These are phyloP conservation scores for Saccharomyces jurei DNA, from an alignment of 805 yeast species.

Conservation along the genomic window DNA sequence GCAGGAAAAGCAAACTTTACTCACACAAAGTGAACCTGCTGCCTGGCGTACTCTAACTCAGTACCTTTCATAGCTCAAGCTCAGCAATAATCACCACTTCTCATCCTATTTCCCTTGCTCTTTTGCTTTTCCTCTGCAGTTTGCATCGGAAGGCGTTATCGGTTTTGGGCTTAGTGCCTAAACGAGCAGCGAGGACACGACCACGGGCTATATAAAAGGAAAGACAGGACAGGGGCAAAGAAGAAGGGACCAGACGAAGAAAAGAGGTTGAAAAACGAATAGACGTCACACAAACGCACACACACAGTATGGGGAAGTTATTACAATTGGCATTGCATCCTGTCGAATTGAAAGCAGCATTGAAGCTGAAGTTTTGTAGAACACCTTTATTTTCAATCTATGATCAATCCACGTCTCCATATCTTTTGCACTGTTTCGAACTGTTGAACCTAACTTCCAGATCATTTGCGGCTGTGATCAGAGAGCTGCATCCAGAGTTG, in stretches of 20 bases:
- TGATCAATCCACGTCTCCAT: constrained; percentile 33
- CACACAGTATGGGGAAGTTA: constrained; percentile 47
- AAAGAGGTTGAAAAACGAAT: background rate
- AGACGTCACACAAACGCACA: constrained; percentile 4
- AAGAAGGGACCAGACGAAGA: background rate
- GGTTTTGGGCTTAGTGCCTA: background rate
- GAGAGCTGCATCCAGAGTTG: constrained; percentile 83
- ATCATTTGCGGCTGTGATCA: constrained; percentile 89
- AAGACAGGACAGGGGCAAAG: background rate
- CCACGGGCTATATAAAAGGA: background rate
- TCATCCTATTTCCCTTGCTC: background rate
- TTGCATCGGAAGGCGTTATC: background rate
- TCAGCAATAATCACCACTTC: background rate
- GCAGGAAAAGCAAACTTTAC: constrained; percentile 31
- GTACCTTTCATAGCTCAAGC: background rate
- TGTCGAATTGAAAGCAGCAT: constrained; percentile 55
- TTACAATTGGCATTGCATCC: constrained; percentile 61
- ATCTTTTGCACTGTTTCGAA: constrained; percentile 56
- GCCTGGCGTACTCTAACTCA: background rate
- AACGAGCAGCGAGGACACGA: background rate
- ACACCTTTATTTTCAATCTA: constrained; percentile 45
- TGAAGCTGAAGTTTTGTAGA: constrained; percentile 53
- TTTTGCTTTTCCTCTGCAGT: background rate
- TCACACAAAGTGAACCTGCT: background rate
- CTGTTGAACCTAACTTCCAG: constrained; percentile 68